Conservation (phyloP, 352 stramenopile genomes). For the Phytopythium montanum region DNA sequence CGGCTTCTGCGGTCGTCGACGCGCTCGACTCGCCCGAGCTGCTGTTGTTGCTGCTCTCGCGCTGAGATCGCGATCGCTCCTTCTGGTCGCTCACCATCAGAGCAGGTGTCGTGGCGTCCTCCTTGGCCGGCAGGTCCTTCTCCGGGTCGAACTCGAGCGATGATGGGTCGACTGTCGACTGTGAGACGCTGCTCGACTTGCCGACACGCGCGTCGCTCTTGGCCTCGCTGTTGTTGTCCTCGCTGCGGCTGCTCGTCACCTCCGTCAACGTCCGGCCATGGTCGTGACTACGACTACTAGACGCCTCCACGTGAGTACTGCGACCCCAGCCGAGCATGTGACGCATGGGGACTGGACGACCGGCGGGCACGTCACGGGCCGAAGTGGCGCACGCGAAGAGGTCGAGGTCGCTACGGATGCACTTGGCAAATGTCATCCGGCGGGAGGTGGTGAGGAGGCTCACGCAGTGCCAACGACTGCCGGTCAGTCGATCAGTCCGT, state of each 20-base stretch:
- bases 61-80: background rate
- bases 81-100: background rate
- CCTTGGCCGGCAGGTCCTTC: background rate
- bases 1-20: background rate
- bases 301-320: background rate
- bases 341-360: slow-evolving; percentile 26
- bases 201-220: background rate
- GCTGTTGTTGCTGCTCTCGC: background rate
- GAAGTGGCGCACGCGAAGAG: slow-evolving; percentile 37
- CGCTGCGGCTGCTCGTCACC: slow-evolving; percentile 13
- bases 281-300: too few relatives aligned
- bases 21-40: slow-evolving; percentile 1
- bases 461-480: background rate
- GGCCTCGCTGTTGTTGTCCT: slow-evolving; percentile 13
- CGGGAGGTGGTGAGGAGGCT: background rate
- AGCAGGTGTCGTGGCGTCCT: background rate
- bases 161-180: slow-evolving; percentile 16
- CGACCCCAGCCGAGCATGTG: slow-evolving; percentile 37
- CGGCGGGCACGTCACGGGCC: slow-evolving; percentile 22
- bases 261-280: slow-evolving; percentile 7
- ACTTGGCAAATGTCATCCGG: slow-evolving; percentile 49
- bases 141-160: slow-evolving; percentile 10
- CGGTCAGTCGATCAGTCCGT: background rate
- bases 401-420: slow-evolving; percentile 48
- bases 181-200: slow-evolving; percentile 9